Evolutionary conservation across 1,139 yeast genomes (phyloP), one percentile per base, ranked within the genome.

Genomic region (Magnusiomyces starmeri): DNA sequence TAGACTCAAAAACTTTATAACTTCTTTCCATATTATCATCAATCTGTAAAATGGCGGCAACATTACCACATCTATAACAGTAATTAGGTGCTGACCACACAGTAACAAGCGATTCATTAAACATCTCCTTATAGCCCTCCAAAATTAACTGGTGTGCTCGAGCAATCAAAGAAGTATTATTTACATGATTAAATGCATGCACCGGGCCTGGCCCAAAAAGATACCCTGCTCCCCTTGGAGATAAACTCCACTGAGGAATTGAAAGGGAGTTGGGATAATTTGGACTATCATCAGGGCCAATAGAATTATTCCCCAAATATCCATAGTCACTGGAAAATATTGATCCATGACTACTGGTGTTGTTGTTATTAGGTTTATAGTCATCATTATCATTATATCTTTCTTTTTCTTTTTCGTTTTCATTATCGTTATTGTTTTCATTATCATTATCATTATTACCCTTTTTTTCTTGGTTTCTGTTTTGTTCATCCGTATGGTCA

Each of bases 181-280:
- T 92, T 10, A 71, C 72, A 58, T 85, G 86, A 59, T 86, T 78
- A 65, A 92, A 92, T 60, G 79, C 81, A 57, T 82, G 79, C 24
- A 88, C 95, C 58, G 92, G 95, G 62, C 82, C 74, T 70, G 83
- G 77, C 61, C 97, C 87, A 76, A 92, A 82, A 65, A 94, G 75
- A 77, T 85, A 92, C 53, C 98, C 98, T 39, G 98, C 98, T 60
- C 98, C 98, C 69, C 98, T 80, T 57, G 98, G 97, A 49, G 96
- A 86, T 56, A 92, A 81, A 21, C 96, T 95, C 97, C 97, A 92
- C 47, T 65, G 57, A 14, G 52, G 49, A 18, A 39, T 32, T 4
- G 48, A 21, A 20, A 35, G 27, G 14, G 48, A 32, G 29, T 43
- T 25, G 21, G 25, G 35, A 32, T 25, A 18, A 24, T 34, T 25